A percentile compares a stretch with the other conserved stretches of the same genome.
phyloP scores from a whole-genome alignment of 148 eudicot genomes.

The Fallopia convolvulus region DNA sequence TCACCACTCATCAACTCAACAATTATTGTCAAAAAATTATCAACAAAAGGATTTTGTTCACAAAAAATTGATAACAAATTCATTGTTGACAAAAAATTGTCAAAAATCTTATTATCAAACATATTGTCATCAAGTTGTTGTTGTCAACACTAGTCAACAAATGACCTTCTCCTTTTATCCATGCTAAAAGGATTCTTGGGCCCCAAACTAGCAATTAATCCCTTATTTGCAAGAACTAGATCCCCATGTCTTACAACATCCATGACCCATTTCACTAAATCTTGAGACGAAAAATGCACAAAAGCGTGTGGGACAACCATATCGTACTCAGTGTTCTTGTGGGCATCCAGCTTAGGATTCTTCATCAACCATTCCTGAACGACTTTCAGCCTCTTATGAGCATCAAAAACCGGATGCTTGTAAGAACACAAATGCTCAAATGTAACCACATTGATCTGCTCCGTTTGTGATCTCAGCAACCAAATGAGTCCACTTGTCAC shows the following conservation, averaged over 20 bases:
- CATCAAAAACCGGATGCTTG: conserved; percentile 54
- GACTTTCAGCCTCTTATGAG: conserved; percentile 30
- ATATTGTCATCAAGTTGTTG: no score
- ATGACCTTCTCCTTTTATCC: conserved; percentile 48
- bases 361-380: conserved; percentile 61
- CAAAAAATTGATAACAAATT: no score
- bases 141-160: no score
- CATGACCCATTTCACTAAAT: conserved; percentile 35
- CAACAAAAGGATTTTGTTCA: no score
- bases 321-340: conserved; percentile 32
- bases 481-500: conserved; percentile 40
- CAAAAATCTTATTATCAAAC: no score
- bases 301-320: conserved; percentile 90
- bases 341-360: conserved; percentile 42
- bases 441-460: conserved; percentile 57
- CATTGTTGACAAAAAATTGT: no score
- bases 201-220: conserved; percentile 49
- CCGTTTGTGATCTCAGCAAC: conserved; percentile 39
- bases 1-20: no score
- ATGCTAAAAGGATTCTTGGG: conserved; percentile 59
- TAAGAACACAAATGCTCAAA: conserved; percentile 61
- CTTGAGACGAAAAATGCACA: conserved; percentile 60
- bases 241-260: conserved; percentile 38
- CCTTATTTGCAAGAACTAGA: conserved; percentile 29
- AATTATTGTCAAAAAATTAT: no score